Evolutionary conservation across 108 stramenopile species (phyloP).

Genomic region (Skeletonema tropicum): DNA sequence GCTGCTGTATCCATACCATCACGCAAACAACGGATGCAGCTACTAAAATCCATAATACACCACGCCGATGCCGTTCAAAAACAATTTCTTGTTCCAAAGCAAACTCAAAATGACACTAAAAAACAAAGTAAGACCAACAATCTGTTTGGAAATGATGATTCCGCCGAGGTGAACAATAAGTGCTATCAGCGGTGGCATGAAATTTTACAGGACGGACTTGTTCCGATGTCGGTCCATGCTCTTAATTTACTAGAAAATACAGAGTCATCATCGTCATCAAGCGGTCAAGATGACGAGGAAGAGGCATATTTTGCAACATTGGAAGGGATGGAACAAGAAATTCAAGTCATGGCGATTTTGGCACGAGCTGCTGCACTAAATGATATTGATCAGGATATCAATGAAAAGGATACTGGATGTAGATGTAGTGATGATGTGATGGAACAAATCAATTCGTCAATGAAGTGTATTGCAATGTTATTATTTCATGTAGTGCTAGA

Average conservation of each 20-base stretch:
- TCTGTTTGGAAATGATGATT: conserved; percentile 6
- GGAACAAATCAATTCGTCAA: conserved; percentile 48
- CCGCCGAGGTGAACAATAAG: conserved; percentile 32
- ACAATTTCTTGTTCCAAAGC: conserved; percentile 18
- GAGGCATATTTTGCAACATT: conserved; percentile 43
- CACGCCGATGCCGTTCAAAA: conserved; percentile 50
- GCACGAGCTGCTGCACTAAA: conserved; percentile 39
- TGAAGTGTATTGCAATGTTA: conserved; percentile 50
- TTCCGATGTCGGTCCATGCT: conserved; percentile 34
- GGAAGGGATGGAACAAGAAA: conserved; percentile 48
- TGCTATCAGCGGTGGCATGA: conserved; percentile 42
- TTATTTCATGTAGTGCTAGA: conserved; percentile 50
- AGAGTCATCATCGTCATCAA: background rate
- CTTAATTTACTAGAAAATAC: conserved; percentile 32
- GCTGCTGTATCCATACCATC: conserved; percentile 20
- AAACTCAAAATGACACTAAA: background rate
- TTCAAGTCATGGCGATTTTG: conserved; percentile 53
- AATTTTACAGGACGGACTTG: conserved; percentile 42
- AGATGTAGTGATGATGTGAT: conserved; percentile 1
- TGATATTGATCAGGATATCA: conserved; percentile 6
- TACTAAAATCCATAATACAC: conserved; percentile 45
- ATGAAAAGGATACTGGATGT: background rate
- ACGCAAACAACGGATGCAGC: conserved; percentile 44
- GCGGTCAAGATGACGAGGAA: conserved; percentile 28
- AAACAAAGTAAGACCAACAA: background rate